Conservation (phyloP, 257 asterid genomes). For the Solanum lycopersicoides region DNA sequence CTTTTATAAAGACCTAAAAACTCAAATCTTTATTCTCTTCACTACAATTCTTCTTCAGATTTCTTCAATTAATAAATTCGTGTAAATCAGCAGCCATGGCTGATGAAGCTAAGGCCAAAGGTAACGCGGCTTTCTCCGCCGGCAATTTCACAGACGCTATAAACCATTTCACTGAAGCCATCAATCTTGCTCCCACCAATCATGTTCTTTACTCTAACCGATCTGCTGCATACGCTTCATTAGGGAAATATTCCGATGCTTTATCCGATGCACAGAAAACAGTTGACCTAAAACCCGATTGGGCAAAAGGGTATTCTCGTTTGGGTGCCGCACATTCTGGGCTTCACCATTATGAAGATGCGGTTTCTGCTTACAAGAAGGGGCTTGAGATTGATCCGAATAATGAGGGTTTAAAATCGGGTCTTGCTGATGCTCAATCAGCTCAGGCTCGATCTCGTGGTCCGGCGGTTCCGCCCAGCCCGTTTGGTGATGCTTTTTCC, state of each 20-base stretch:
- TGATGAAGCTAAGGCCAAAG: conserved; percentile 88
- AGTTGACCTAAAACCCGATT: conserved; percentile 75
- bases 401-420: conserved; percentile 76
- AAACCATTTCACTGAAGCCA: conserved; percentile 67
- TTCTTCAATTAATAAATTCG: neutral
- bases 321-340: conserved; percentile 85
- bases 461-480: conserved; percentile 15
- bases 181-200: conserved; percentile 51
- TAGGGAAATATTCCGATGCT: conserved; percentile 51
- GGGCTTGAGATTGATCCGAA: conserved; percentile 81
- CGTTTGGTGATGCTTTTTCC: conserved; percentile 68
- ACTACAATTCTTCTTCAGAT: neutral
- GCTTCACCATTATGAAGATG: conserved; percentile 44
- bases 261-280: conserved; percentile 82
- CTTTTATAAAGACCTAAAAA: neutral
- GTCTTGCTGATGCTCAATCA: conserved; percentile 68
- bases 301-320: conserved; percentile 87
- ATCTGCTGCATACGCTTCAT: conserved; percentile 86
- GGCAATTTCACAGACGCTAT: conserved; percentile 60
- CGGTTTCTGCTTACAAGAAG: conserved; percentile 55
- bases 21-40: neutral
- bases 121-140: conserved; percentile 88
- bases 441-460: conserved; percentile 26
- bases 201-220: conserved; percentile 91
- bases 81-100: conserved; percentile 35